Percentiles rank a stretch among this genome's conserved stretches.
These are phyloP conservation scores for Aspergillus baeticus DNA, from an alignment of 495 filamentous ascomycete species.

Conservation along the genomic window DNA sequence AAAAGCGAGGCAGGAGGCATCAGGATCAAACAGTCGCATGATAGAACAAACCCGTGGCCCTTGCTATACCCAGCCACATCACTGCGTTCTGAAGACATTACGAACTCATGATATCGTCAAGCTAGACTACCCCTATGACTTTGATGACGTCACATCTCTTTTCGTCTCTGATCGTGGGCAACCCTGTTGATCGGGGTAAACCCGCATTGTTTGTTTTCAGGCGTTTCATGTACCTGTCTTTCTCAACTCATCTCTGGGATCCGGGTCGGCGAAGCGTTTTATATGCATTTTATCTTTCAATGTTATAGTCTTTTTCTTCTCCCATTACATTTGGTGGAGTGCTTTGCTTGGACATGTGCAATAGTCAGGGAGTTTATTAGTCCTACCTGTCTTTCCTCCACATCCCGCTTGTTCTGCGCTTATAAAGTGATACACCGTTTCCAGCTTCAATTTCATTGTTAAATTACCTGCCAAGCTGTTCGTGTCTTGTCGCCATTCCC, in stretches of 20 bases:
- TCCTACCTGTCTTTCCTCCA: neutral
- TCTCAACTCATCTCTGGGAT: constrained; percentile 14
- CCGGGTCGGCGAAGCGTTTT: constrained; percentile 19
- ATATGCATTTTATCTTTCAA: constrained; percentile 6
- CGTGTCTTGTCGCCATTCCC: too few relatives aligned
- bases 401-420: neutral
- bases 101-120: neutral
- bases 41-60: neutral
- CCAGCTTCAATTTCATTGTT: too few relatives aligned
- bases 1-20: constrained; percentile 59
- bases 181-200: constrained; percentile 9
- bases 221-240: constrained; percentile 10
- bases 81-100: constrained; percentile 3
- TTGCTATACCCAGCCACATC: constrained; percentile 14
- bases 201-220: constrained; percentile 10
- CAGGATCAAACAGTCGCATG: constrained; percentile 29
- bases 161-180: constrained; percentile 1
- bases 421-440: neutral
- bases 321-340: constrained; percentile 7
- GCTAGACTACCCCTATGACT: neutral
- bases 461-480: too few relatives aligned
- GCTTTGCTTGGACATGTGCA: constrained; percentile 10
- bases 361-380: constrained; percentile 7
- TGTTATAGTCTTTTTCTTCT: constrained; percentile 6
- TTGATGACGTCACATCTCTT: constrained; percentile 6